Percentiles rank a stretch among this genome's conserved stretches.
Evolutionary conservation across 2,329 filamentous ascomycete genomes (phyloP).

Genomic region (Aspergillus candidus): DNA sequence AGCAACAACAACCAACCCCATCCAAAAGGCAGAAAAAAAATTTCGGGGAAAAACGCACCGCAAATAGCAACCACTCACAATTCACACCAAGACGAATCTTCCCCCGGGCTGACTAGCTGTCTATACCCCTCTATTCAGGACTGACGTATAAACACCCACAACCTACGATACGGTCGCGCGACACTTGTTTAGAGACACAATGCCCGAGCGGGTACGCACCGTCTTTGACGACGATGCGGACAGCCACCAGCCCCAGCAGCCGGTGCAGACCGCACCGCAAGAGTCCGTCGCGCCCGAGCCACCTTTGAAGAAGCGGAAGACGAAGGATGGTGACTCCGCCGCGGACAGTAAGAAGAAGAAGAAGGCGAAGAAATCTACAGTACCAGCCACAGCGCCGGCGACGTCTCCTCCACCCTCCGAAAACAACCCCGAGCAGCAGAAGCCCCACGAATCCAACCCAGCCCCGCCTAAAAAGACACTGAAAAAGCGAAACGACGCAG

Average conservation of each 20-base stretch:
- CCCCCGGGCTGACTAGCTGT: not conserved
- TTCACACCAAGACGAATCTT: not conserved
- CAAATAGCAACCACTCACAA: slow-evolving; percentile 1
- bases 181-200: slow-evolving; percentile 15
- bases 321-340: slow-evolving; percentile 4
- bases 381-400: too few species aligned
- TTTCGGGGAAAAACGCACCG: slow-evolving; percentile 15
- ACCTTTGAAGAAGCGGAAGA: slow-evolving; percentile 7
- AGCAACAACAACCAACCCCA: slow-evolving; percentile 7
- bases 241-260: too few species aligned
- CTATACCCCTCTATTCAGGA: too few species aligned
- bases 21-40: slow-evolving; percentile 9
- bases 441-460: too few species aligned
- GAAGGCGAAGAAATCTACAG: slow-evolving; percentile 19
- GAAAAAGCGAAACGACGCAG: too few species aligned
- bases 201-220: slow-evolving; percentile 40
- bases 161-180: too few species aligned
- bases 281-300: too few species aligned
- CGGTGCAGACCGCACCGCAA: too few species aligned
- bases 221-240: slow-evolving; percentile 28
- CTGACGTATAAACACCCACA: too few species aligned
- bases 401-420: not conserved
- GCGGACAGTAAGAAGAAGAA: slow-evolving; percentile 24
- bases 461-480: too few species aligned
- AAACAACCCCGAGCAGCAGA: not conserved